Conservation (phyloP, 2,329 filamentous ascomycete genomes). For the Colletotrichum sp. region DNA sequence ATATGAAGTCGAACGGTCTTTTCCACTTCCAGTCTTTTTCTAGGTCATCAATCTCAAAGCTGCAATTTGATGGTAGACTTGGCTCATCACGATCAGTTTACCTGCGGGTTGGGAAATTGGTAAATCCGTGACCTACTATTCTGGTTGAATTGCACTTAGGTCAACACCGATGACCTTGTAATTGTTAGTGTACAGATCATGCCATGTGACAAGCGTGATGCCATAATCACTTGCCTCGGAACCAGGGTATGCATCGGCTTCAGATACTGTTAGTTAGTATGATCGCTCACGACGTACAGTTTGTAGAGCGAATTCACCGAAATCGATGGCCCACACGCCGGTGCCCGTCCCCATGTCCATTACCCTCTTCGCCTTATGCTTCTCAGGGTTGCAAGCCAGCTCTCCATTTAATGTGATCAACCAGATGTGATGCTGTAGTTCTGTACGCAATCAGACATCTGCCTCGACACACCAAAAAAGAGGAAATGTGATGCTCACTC, state of each 20-base stretch:
- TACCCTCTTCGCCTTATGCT: slow-evolving; percentile 29
- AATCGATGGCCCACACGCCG: slow-evolving; percentile 49
- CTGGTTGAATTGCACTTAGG: slow-evolving; percentile 45
- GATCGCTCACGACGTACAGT: not conserved
- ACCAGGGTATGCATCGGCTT: slow-evolving; percentile 32
- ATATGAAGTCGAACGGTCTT: slow-evolving; percentile 46
- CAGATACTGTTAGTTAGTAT: not conserved
- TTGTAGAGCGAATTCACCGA: slow-evolving; percentile 29
- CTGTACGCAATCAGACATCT: slow-evolving; percentile 8
- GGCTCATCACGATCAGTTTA: not conserved
- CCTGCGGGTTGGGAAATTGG: not conserved
- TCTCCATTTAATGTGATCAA: slow-evolving; percentile 33
- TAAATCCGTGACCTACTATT: slow-evolving; percentile 26
- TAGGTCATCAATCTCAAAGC: slow-evolving; percentile 50
- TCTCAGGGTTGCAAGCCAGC: slow-evolving; percentile 29
- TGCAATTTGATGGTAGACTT: slow-evolving; percentile 52
- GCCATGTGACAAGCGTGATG: fast-evolving
- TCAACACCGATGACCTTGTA: slow-evolving; percentile 40
- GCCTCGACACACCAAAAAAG: not conserved
- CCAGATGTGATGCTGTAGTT: slow-evolving; percentile 41
- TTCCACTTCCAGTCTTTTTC: slow-evolving; percentile 43
- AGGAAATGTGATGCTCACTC: not conserved
- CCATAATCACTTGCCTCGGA: slow-evolving; percentile 23
- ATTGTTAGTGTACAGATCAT: not conserved
- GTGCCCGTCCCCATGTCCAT: slow-evolving; percentile 56